A percentile compares a stretch with the other conserved stretches of the same genome.
Conservation (phyloP, 768 basidiomycete genomes). For the Termitomyces sp. region DNA sequence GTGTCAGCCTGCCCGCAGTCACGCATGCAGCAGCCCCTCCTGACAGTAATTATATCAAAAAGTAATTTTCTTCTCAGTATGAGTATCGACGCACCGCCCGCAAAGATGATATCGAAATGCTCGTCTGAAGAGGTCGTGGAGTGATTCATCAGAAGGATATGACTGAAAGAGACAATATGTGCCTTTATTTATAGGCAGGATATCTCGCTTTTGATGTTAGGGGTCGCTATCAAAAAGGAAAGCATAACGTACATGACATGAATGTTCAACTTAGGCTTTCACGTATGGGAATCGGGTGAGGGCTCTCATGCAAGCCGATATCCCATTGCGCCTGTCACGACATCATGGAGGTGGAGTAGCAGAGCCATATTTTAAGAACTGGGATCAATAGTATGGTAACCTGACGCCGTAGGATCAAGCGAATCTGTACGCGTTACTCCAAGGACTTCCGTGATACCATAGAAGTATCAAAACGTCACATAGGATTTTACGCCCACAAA, state of each 20-base stretch:
- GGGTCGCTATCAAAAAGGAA: not conserved
- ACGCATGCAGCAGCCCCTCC: constrained; percentile 56
- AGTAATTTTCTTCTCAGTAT: not conserved
- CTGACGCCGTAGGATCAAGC: not conserved
- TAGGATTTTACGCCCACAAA: not conserved
- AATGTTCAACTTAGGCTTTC: too few species aligned
- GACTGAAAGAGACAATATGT: not conserved
- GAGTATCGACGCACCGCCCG: constrained; percentile 37
- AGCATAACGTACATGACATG: not conserved
- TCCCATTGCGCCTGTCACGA: not conserved
- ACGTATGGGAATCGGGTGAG: not conserved
- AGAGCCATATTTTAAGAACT: not conserved
- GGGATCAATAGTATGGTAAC: too few species aligned
- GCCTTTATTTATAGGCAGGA: not conserved
- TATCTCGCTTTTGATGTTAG: not conserved
- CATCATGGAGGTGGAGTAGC: not conserved
- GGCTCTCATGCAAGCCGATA: not conserved
- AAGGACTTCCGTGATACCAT: not conserved
- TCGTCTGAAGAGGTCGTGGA: constrained; percentile 3
- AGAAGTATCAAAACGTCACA: not conserved
- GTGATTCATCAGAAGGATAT: not conserved
- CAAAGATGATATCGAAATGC: constrained; percentile 47
- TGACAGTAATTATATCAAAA: constrained; percentile 9
- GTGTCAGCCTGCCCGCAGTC: constrained; percentile 47
- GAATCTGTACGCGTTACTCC: not conserved